Conservation (phyloP, 2,329 filamentous ascomycete species). For the Helotiales sp. region DNA sequence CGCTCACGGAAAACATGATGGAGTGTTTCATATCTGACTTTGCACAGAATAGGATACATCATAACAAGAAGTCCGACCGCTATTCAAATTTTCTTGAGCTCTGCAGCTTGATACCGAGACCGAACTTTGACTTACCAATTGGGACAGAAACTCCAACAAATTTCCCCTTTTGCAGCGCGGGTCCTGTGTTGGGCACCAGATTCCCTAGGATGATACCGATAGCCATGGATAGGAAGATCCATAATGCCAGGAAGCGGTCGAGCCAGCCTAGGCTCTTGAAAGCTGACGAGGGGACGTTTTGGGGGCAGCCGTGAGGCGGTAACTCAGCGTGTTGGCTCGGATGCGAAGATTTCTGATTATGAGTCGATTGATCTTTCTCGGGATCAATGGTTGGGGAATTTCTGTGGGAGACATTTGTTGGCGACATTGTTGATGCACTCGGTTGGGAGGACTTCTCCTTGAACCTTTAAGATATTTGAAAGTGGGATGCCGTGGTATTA, state of each 20-base stretch:
- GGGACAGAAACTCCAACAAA: conserved; percentile 68
- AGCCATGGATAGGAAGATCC: conserved; percentile 71
- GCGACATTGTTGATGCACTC: not conserved
- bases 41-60: conserved; percentile 95
- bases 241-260: conserved; percentile 56
- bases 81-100: conserved; percentile 42
- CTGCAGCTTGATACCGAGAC: not conserved
- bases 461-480: not conserved
- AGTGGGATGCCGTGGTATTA: not conserved
- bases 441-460: not conserved
- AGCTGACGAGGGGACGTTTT: conserved; percentile 21
- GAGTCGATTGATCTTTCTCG: not conserved
- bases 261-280: conserved; percentile 50
- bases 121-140: conserved; percentile 53
- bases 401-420: not conserved
- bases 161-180: conserved; percentile 61
- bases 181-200: conserved; percentile 60
- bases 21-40: conserved; percentile 78
- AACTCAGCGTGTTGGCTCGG: not conserved
- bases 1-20: conserved; percentile 67
- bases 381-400: not conserved
- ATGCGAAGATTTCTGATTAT: not conserved
- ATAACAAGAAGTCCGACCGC: conserved; percentile 83
- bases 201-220: conserved; percentile 68
- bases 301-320: not conserved